Conservation (phyloP, 2,329 filamentous ascomycete genomes). For the Colletotrichum higginsianum region DNA sequence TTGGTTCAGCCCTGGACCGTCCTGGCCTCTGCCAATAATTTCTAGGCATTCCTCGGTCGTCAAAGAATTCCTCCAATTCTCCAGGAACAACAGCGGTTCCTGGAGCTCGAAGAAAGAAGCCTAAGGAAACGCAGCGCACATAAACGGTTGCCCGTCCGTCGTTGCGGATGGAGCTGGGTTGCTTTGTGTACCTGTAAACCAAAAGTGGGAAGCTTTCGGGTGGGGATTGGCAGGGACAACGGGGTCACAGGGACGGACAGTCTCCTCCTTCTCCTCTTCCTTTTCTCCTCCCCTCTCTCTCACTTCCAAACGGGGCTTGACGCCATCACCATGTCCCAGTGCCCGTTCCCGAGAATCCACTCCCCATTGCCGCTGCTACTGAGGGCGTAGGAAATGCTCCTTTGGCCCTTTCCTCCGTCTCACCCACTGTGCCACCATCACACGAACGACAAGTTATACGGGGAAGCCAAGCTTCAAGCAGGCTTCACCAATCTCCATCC, state of each 20-base stretch:
- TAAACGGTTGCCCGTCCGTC: conserved; percentile 27
- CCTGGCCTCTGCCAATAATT: conserved; percentile 36
- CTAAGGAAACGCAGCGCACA: conserved; percentile 10
- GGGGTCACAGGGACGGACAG: conserved; percentile 1
- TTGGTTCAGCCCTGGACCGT: conserved; percentile 25
- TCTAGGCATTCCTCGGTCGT: conserved; percentile 27
- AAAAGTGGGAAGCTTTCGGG: conserved; percentile 26
- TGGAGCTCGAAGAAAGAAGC: conserved; percentile 1
- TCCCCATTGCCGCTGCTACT: conserved; percentile 1
- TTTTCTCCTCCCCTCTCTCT: background rate
- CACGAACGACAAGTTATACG: background rate
- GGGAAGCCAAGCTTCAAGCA: background rate
- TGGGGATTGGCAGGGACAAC: conserved; percentile 22
- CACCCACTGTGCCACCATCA: background rate
- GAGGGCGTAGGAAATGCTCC: background rate
- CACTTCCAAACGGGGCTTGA: conserved; percentile 24
- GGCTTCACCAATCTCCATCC: conserved; percentile 30
- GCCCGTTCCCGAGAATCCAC: background rate
- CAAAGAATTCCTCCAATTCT: conserved; percentile 11
- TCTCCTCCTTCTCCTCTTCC: no score
- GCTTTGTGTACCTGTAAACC: background rate
- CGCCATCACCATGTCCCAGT: conserved; percentile 24
- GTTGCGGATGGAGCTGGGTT: conserved; percentile 15
- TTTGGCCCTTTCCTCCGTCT: background rate
- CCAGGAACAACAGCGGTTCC: conserved; percentile 15